phyloP scores from a whole-genome alignment of 768 basidiomycete genomes.

The Ramaria sp. region DNA sequence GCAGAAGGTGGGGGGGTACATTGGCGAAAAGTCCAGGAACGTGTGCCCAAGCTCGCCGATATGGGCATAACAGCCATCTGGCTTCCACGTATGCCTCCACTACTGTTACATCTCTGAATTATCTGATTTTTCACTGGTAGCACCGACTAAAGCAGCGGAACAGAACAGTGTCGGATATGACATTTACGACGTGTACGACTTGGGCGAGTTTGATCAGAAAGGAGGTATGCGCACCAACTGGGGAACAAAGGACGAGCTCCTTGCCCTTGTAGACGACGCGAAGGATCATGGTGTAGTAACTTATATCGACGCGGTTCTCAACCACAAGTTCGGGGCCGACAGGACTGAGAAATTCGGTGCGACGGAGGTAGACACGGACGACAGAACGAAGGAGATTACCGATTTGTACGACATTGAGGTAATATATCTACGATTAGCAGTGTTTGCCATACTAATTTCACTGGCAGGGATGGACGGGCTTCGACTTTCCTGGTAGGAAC shows the following conservation, averaged over 20 bases:
- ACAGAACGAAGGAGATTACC: constrained; percentile 54
- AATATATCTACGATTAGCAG: constrained; percentile 9
- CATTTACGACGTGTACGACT: constrained; percentile 85
- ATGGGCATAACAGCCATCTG: constrained; percentile 74
- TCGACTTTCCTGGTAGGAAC: constrained; percentile 66
- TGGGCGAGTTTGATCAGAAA: constrained; percentile 81
- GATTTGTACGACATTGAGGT: constrained; percentile 59
- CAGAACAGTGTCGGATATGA: constrained; percentile 74
- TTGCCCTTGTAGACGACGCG: constrained; percentile 57
- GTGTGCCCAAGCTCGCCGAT: constrained; percentile 46
- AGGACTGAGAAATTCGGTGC: constrained; percentile 56
- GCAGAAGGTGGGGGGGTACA: constrained; percentile 65
- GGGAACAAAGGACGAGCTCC: constrained; percentile 76
- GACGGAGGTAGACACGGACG: constrained; percentile 56
- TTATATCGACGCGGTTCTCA: constrained; percentile 80
- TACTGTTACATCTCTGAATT: constrained; percentile 40
- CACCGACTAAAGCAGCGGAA: neutral
- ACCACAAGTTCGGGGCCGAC: constrained; percentile 85
- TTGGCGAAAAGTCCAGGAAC: constrained; percentile 47
- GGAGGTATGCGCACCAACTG: constrained; percentile 65
- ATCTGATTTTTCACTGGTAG: neutral
- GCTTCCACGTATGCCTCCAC: constrained; percentile 80
- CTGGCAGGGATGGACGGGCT: constrained; percentile 72
- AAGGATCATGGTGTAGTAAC: constrained; percentile 59
- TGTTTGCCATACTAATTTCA: neutral